A percentile compares a stretch with the other conserved stretches of the same genome.
These are phyloP conservation scores for Blastobotrys arbuscula DNA, from an alignment of 1,139 yeast genomes.

Conservation along the genomic window DNA sequence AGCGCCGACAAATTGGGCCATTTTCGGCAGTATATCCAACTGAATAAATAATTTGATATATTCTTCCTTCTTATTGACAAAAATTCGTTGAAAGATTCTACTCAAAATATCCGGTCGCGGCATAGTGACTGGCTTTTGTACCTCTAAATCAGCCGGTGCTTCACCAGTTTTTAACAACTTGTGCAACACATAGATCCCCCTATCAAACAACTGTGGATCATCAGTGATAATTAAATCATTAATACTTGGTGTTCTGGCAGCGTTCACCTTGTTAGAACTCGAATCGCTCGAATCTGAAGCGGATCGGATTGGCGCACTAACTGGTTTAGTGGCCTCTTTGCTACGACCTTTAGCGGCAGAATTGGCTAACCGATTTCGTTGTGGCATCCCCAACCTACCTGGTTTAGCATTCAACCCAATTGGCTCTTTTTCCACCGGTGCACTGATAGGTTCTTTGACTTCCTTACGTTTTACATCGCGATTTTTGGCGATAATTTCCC, in stretches of 20 bases:
- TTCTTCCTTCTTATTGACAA: conserved; percentile 14
- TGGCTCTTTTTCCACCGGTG: conserved; percentile 4
- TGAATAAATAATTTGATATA: conserved; percentile 16
- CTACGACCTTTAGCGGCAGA: not conserved
- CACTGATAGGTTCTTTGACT: not conserved
- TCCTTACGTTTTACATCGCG: conserved; percentile 12
- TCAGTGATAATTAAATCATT: conserved; percentile 18
- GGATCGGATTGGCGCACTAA: conserved; percentile 7
- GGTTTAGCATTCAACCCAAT: conserved; percentile 9
- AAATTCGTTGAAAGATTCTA: conserved; percentile 18
- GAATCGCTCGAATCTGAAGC: not conserved
- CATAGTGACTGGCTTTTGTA: conserved; percentile 18
- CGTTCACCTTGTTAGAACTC: not conserved
- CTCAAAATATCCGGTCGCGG: conserved; percentile 24
- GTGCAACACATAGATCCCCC: conserved; percentile 21
- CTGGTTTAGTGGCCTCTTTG: not conserved
- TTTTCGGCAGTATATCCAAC: conserved; percentile 18
- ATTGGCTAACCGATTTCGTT: conserved; percentile 6
- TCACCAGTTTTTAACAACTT: conserved; percentile 18
- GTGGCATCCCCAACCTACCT: conserved; percentile 14
- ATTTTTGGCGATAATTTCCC: conserved; percentile 21
- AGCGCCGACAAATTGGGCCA: conserved; percentile 23
- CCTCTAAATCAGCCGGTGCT: conserved; percentile 17
- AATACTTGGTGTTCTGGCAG: conserved; percentile 13
- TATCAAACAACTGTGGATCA: conserved; percentile 17